Evolutionary conservation across 768 basidiomycete genomes (phyloP).

Genomic region (Psilocybe tampanensis): DNA sequence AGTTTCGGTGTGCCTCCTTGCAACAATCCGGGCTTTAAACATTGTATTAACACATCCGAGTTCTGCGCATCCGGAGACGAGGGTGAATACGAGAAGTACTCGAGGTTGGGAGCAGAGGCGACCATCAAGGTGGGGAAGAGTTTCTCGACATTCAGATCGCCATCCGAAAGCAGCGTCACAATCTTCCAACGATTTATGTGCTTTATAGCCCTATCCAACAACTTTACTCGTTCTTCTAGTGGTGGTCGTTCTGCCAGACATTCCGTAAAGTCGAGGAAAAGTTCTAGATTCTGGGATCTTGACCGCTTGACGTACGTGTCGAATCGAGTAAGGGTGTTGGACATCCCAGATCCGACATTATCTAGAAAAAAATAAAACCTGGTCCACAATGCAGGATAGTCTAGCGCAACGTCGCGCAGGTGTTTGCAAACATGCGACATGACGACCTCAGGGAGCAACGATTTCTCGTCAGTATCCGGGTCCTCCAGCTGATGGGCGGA

Average conservation of each 20-base stretch:
- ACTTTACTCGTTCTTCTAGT: background rate
- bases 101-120: constrained; percentile 17
- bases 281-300: constrained; percentile 10
- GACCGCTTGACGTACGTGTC: constrained; percentile 23
- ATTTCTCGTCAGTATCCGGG: background rate
- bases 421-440: constrained; percentile 25
- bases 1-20: constrained; percentile 19
- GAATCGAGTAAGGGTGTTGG: constrained; percentile 17
- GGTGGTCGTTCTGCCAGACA: background rate
- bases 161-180: constrained; percentile 12
- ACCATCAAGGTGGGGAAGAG: background rate
- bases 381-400: constrained; percentile 20
- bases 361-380: constrained; percentile 10
- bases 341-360: background rate
- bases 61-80: background rate
- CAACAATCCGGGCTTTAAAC: constrained; percentile 12
- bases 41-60: background rate
- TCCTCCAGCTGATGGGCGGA: background rate
- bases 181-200: constrained; percentile 19
- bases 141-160: background rate
- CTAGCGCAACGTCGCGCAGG: constrained; percentile 21
- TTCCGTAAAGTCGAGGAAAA: constrained; percentile 19
- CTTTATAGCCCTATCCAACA: constrained; percentile 10
- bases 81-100: constrained; percentile 13
- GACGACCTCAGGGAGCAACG: constrained; percentile 16